Evolutionary conservation across 2,329 filamentous ascomycete genomes (phyloP).

Genomic region (Aspergillus fischeri): DNA sequence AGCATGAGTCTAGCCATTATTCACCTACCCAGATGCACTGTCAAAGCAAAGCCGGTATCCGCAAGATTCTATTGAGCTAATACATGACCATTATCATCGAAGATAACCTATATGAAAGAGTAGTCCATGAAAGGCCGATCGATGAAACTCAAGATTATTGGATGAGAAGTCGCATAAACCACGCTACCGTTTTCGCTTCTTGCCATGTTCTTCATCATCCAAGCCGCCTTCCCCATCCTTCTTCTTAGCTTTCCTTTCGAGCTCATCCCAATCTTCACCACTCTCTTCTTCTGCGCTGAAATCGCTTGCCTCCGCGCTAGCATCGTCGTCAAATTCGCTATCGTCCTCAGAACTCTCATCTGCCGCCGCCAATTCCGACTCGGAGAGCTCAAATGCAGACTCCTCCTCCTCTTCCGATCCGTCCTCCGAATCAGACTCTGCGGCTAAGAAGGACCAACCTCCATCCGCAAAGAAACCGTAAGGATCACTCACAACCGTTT

Average conservation of each 20-base stretch:
- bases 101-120: neutral
- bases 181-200: constrained; percentile 67
- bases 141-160: neutral
- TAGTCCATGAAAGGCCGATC: neutral
- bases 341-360: constrained; percentile 84
- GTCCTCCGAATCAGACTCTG: constrained; percentile 81
- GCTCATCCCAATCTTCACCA: constrained; percentile 88
- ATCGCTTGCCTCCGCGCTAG: constrained; percentile 68
- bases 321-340: constrained; percentile 90
- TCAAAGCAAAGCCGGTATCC: neutral
- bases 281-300: constrained; percentile 64
- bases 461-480: constrained; percentile 94
- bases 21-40: neutral
- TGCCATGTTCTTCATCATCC: constrained; percentile 57
- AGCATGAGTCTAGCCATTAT: neutral
- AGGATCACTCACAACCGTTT: constrained; percentile 90
- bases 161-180: neutral
- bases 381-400: constrained; percentile 84
- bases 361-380: constrained; percentile 67
- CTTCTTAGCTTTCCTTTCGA: constrained; percentile 77
- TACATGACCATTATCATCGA: neutral
- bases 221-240: constrained; percentile 56
- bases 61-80: neutral
- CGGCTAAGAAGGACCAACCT: constrained; percentile 88
- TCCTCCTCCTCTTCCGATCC: constrained; percentile 77